Percentiles rank a stretch among this genome's conserved stretches.
Conservation (phyloP, 192 early-diverging fungal species). For the Dimargaris verticillata region DNA sequence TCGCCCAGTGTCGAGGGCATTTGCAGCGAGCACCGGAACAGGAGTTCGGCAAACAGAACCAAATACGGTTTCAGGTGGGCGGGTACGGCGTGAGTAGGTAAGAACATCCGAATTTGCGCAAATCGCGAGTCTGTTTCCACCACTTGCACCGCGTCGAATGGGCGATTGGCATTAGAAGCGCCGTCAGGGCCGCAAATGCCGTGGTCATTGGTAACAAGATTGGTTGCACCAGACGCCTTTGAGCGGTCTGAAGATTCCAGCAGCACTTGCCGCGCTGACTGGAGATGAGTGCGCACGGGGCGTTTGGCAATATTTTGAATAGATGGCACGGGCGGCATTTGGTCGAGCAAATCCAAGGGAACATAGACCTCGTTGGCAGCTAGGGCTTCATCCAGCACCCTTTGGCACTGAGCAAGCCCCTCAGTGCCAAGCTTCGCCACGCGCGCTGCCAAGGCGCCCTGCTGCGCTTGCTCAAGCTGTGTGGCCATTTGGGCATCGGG, state of each 20-base stretch:
- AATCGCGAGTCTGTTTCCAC: conserved; percentile 53
- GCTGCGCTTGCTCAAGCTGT: conserved; percentile 20
- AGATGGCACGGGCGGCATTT: conserved; percentile 47
- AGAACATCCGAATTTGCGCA: conserved; percentile 35
- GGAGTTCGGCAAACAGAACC: conserved; percentile 58
- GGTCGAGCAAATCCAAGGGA: conserved; percentile 28
- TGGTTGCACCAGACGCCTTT: not conserved
- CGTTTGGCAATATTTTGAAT: conserved; percentile 30
- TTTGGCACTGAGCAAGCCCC: conserved; percentile 24
- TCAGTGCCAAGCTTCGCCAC: conserved; percentile 22
- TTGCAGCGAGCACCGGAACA: conserved; percentile 38
- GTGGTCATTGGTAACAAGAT: not conserved
- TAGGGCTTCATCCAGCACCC: not conserved
- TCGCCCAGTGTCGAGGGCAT: conserved; percentile 28
- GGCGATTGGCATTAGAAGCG: conserved; percentile 14
- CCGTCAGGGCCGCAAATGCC: too few species aligned
- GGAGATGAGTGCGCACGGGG: conserved; percentile 11
- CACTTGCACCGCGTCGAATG: conserved; percentile 37
- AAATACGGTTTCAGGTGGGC: conserved; percentile 45
- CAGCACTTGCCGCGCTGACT: conserved; percentile 13
- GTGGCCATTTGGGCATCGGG: conserved; percentile 35
- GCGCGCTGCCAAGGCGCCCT: conserved; percentile 20
- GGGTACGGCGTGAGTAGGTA: conserved; percentile 33
- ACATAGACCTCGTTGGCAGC: conserved; percentile 17
- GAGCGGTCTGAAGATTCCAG: not conserved